Evolutionary conservation across 345 rosid genomes (phyloP).

Genomic region (Citrus trifoliata): DNA sequence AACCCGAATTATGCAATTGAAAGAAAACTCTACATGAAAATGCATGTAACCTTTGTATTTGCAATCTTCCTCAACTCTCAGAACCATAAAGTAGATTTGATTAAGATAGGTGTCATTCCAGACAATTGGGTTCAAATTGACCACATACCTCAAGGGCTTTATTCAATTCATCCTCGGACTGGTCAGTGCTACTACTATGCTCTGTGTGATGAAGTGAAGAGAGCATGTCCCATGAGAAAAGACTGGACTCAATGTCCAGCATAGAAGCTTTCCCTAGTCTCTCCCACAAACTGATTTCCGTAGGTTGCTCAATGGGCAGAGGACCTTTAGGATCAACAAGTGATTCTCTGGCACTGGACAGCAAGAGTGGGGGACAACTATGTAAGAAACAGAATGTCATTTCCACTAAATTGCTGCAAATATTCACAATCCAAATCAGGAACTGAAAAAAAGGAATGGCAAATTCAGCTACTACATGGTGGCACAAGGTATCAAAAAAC

Average conservation of each 20-base stretch:
- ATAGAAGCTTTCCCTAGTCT: conserved; percentile 77
- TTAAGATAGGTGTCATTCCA: conserved; percentile 5
- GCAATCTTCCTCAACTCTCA: background rate
- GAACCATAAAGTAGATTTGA: background rate
- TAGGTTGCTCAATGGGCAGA: conserved; percentile 43
- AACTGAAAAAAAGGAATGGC: background rate
- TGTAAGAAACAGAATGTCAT: conserved; percentile 1
- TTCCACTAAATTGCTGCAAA: background rate
- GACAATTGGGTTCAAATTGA: conserved; percentile 5
- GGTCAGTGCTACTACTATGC: conserved; percentile 77
- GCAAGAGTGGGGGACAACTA: conserved; percentile 12
- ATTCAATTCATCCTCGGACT: conserved; percentile 83
- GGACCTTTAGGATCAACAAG: conserved; percentile 43
- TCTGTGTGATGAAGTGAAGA: conserved; percentile 98
- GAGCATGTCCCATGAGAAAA: conserved; percentile 84
- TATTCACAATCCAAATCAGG: too few relatives aligned
- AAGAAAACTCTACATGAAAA: background rate
- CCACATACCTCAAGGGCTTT: conserved; percentile 81
- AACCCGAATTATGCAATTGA: background rate
- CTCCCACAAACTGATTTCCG: conserved; percentile 82
- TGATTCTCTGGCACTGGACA: conserved; percentile 58
- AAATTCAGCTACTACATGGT: background rate
- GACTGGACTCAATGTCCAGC: conserved; percentile 62
- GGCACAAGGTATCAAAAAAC: background rate
- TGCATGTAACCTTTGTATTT: background rate